Percentiles rank a stretch among this genome's conserved stretches.
Conservation (phyloP, 208 protist species). For the Crithidia expoeki region DNA sequence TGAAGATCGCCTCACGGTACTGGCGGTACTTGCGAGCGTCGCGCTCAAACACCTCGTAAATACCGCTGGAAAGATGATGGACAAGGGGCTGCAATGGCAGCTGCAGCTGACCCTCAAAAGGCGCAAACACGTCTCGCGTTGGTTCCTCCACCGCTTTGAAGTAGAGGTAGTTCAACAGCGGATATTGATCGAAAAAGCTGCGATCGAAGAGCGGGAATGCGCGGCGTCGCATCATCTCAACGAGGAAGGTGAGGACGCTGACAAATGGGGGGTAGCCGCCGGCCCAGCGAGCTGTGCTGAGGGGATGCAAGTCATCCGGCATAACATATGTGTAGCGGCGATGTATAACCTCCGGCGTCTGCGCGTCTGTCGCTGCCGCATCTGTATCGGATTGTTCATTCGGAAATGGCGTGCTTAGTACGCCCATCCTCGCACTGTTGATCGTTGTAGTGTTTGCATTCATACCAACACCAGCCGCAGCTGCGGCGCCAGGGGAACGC, state of each 20-base stretch:
- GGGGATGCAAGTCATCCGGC: slow-evolving; percentile 52
- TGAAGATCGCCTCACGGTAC: slow-evolving; percentile 91
- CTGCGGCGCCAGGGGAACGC: background rate
- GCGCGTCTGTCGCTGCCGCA: slow-evolving; percentile 6
- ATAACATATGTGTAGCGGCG: slow-evolving; percentile 29
- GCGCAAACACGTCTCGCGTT: slow-evolving; percentile 58
- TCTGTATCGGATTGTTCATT: background rate
- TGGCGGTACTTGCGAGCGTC: slow-evolving; percentile 97
- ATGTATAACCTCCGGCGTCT: slow-evolving; percentile 5
- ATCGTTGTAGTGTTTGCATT: background rate
- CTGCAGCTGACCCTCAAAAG: slow-evolving; percentile 93
- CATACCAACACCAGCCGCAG: background rate
- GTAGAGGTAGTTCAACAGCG: slow-evolving; percentile 69
- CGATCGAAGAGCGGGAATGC: slow-evolving; percentile 63
- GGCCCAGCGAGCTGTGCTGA: slow-evolving; percentile 56
- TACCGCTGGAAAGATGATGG: slow-evolving; percentile 96
- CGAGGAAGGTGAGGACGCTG: slow-evolving; percentile 55
- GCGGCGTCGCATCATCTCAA: slow-evolving; percentile 79
- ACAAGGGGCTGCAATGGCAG: slow-evolving; percentile 96
- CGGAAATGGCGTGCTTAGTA: background rate
- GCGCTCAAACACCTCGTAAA: slow-evolving; percentile 99
- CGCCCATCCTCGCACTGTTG: background rate
- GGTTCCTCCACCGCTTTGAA: slow-evolving; percentile 46
- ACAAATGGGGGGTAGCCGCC: slow-evolving; percentile 48
- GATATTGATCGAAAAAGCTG: slow-evolving; percentile 68